Conservation (phyloP, 2,329 filamentous ascomycete genomes). For the Fusarium concolor region DNA sequence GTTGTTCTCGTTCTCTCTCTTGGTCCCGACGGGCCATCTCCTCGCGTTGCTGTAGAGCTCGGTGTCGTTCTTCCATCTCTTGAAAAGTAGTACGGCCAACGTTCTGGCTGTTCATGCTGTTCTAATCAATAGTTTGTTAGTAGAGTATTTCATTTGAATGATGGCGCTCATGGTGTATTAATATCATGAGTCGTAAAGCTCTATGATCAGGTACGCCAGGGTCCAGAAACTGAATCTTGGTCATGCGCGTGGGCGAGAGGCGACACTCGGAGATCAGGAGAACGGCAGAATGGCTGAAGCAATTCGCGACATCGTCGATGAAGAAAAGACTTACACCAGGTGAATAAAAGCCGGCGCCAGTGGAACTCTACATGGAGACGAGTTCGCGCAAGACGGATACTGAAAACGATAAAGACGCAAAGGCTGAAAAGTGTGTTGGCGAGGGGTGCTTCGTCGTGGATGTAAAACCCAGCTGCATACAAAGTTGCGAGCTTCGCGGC, state of each 20-base stretch:
- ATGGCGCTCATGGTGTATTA: background rate
- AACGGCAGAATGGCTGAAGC: slow-evolving; percentile 19
- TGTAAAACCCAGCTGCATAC: slow-evolving; percentile 47
- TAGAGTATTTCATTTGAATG: slow-evolving; percentile 10
- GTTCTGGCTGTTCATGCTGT: slow-evolving; percentile 61
- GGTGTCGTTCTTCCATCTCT: slow-evolving; percentile 62
- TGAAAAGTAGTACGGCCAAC: slow-evolving; percentile 43
- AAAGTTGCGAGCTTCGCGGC: slow-evolving; percentile 53
- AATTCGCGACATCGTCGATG: slow-evolving; percentile 44
- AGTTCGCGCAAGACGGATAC: slow-evolving; percentile 29
- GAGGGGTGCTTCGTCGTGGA: slow-evolving; percentile 34
- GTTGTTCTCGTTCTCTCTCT: slow-evolving; percentile 64
- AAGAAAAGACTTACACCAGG: slow-evolving; percentile 51
- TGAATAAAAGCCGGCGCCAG: slow-evolving; percentile 49
- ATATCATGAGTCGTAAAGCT: background rate
- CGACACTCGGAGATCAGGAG: slow-evolving; percentile 43
- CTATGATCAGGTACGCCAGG: background rate
- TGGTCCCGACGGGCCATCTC: slow-evolving; percentile 59
- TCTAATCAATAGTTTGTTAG: slow-evolving; percentile 38
- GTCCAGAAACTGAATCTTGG: background rate
- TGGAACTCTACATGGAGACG: slow-evolving; percentile 54
- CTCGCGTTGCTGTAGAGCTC: slow-evolving; percentile 60
- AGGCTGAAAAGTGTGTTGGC: slow-evolving; percentile 34
- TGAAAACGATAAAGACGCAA: slow-evolving; percentile 27
- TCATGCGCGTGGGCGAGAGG: slow-evolving; percentile 22